Percentiles rank a stretch among this genome's conserved stretches.
phyloP scores from a whole-genome alignment of 1,139 yeast genomes.

The Yamadazyma mexicana region DNA sequence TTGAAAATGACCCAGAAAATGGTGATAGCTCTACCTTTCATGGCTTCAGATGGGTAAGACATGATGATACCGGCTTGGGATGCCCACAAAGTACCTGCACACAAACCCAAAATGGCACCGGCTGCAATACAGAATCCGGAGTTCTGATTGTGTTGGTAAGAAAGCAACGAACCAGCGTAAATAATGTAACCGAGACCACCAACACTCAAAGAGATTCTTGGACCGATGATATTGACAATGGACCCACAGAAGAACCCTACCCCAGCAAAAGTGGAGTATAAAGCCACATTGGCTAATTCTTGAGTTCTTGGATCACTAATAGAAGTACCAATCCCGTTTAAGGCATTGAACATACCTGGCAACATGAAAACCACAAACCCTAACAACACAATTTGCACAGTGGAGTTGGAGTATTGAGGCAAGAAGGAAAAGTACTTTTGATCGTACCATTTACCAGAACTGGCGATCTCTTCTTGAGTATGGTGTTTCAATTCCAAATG shows the following conservation, averaged over 20 bases:
- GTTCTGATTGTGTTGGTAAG: slow-evolving; percentile 7
- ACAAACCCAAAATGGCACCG: slow-evolving; percentile 60
- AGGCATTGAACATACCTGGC: slow-evolving; percentile 61
- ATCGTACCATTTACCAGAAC: slow-evolving; percentile 45
- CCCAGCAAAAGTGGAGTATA: slow-evolving; percentile 57
- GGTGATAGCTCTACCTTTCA: slow-evolving; percentile 56
- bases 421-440: slow-evolving; percentile 23
- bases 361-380: slow-evolving; percentile 54
- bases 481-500: slow-evolving; percentile 29
- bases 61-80: slow-evolving; percentile 62
- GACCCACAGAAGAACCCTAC: slow-evolving; percentile 64
- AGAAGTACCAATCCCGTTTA: slow-evolving; percentile 52
- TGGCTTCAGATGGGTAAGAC: slow-evolving; percentile 58
- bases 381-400: slow-evolving; percentile 45
- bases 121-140: slow-evolving; percentile 37
- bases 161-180: slow-evolving; percentile 55
- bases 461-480: slow-evolving; percentile 27
- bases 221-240: slow-evolving; percentile 54
- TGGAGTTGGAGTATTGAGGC: slow-evolving; percentile 45
- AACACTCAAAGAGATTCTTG: slow-evolving; percentile 45
- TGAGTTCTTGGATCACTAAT: slow-evolving; percentile 45
- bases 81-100: slow-evolving; percentile 61
- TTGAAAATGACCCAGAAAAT: slow-evolving; percentile 65
- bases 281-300: slow-evolving; percentile 46
- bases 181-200: slow-evolving; percentile 61